Base-by-base conservation (phyloP, 2,329 filamentous ascomycete species). In the Scedosporium aurantiacum region DNA sequence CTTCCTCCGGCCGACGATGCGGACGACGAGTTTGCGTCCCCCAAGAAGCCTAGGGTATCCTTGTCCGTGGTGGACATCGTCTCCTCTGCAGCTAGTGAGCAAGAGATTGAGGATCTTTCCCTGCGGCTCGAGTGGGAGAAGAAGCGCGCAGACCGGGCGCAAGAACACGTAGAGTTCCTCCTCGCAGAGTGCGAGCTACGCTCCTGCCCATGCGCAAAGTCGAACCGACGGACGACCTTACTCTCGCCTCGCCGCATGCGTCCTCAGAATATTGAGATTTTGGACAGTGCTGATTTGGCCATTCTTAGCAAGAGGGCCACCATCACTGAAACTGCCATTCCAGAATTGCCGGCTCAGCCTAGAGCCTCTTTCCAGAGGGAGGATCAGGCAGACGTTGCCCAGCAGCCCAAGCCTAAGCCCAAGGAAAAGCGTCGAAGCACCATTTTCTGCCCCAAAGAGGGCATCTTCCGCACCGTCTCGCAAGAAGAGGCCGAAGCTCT, bases 151-250 rank as follows among this genome's bases (percentile, higher is more conserved):
- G 80, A 88, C 64, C 82, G 87, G 6, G 87, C 88, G 0, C 79
- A 87, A 64, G 88, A 91, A 63, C 83, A 88, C 68, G 79, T 91
- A 57, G 87, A 91, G 37, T 92, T 90, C 71, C 77, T 92, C 70
- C 83, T 89, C 68, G 81, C 88, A 61, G 89, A 93, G 70, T 91
- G 87, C 70, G 79, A 84, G 58, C 80, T 91, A 65, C 79, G 81
- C 56, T 84, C 82, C 72, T 90, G 88, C 74, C 76, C 81, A 1
- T 87, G 85, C 69, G 80, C 76, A 63, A 80, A 76, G 62, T 65
- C 66, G 14, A 65, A 63, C 43, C 68, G 71, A 45, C 70, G 71
- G 16, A 68, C 69, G 10, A 74, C 70, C 67, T 63, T 68, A 32
- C 54, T 65, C 23, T 66, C 74, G 57, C 62, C 70, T n/a, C 75